Evolutionary conservation across 2,329 filamentous ascomycete genomes (phyloP).

Genomic region (Arthroderma sp.): DNA sequence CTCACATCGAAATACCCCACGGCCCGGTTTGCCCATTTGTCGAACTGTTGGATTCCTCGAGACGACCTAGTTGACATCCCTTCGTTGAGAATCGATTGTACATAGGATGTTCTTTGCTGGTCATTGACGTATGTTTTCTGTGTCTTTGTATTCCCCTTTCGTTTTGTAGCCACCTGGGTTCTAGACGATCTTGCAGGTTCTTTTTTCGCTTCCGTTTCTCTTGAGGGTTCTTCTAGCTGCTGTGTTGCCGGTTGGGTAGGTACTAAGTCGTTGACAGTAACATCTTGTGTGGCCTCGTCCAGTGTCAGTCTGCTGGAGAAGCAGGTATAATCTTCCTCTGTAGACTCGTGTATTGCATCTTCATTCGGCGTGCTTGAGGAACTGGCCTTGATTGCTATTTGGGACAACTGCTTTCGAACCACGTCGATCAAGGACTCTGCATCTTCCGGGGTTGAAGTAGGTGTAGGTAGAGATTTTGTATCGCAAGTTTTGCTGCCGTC

Average conservation of each 20-base stretch:
- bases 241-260: not conserved
- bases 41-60: slow-evolving; percentile 29
- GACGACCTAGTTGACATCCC: slow-evolving; percentile 27
- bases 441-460: not conserved
- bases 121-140: slow-evolving; percentile 27
- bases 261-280: not conserved
- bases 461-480: not conserved
- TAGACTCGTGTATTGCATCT: not conserved
- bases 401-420: not conserved
- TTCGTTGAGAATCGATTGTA: slow-evolving; percentile 27
- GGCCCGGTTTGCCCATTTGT: slow-evolving; percentile 29
- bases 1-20: slow-evolving; percentile 35
- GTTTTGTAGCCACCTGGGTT: not conserved
- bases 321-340: too few relatives aligned
- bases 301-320: not conserved
- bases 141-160: slow-evolving; percentile 12
- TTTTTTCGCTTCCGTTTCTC: not conserved
- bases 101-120: slow-evolving; percentile 26
- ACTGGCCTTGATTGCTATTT: not conserved
- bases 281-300: not conserved
- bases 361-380: not conserved
- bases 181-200: not conserved
- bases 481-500: not conserved
- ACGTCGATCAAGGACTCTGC: not conserved
- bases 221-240: not conserved